Evolutionary conservation across 768 basidiomycete genomes (phyloP), one percentile per base, ranked within the genome.

Genomic region (Obba rivulosa): DNA sequence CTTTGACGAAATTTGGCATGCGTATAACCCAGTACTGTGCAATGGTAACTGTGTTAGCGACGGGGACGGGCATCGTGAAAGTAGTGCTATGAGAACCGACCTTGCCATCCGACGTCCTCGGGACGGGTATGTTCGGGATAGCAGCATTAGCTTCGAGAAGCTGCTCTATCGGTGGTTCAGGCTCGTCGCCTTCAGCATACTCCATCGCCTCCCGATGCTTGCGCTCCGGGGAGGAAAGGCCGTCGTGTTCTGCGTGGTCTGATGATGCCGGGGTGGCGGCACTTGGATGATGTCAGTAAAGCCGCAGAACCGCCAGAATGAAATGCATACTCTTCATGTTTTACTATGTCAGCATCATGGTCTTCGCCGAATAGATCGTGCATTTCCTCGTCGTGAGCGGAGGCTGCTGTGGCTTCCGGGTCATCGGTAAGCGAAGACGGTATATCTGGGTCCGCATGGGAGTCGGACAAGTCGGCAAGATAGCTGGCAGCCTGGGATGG

Each of bases 1-100:
- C 76, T 60, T 86, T 84, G 48, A 99, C 83, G 62, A 90, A 96
- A 62, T 89, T 90, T n/a, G 95, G 96, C 64, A 96, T 81, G 36
- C 90, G 83, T 47, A 95, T 80, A 45, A 92, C 85, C 93, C 93
- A 97, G 56, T 85, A 81, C 91, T 92, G 45, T 8, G 38, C 41
- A 53, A 25, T 16, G 23, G 22, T 55, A 46, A 35, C 43, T 2
- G 45, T 43, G 25, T 25, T 45, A 48, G 21, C 14, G 23, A 45
- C 16, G 25, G 23, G 13, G 7, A 31, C 28, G 28, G 28, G 28
- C 28, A 31, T 31, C 13, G 5, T 7, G 20, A 48, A 43, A 18
- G 40, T 11, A 41, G 21, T 21, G 45, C 48, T 34, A 42, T 31
- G 24, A 43, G 42, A 13, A 61, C 82, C 71, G 64, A 94, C 94